phyloP scores from a whole-genome alignment of 768 basidiomycete species.

The Pisolithus sp. region DNA sequence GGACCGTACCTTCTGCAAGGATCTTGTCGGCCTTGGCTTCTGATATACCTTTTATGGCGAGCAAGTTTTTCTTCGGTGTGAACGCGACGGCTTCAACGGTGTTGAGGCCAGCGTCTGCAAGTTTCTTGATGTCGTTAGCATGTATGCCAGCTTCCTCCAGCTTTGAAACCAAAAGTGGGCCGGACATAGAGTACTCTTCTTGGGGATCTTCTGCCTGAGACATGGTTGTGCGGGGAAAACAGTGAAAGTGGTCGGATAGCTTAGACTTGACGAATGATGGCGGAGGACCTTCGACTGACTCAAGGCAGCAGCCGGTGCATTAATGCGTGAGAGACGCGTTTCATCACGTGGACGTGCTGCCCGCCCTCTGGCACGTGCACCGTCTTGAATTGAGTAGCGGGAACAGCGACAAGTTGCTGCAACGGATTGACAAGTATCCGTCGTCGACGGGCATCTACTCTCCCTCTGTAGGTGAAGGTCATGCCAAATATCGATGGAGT shows the following conservation, averaged over 20 bases:
- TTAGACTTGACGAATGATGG: background rate
- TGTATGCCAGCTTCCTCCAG: conserved; percentile 85
- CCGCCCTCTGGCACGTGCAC: conserved; percentile 1
- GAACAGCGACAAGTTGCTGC: background rate
- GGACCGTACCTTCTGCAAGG: conserved; percentile 68
- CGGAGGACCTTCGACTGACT: background rate
- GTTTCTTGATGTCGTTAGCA: conserved; percentile 90
- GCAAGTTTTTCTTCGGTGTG: conserved; percentile 88
- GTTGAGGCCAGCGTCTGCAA: conserved; percentile 83
- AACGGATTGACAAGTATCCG: background rate
- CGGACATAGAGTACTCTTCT: conserved; percentile 53
- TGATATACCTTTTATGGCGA: conserved; percentile 92
- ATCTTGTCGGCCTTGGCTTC: conserved; percentile 98
- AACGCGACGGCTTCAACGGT: conserved; percentile 96
- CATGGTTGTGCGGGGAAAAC: conserved; percentile 11
- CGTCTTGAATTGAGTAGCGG: background rate
- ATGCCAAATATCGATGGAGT: no score
- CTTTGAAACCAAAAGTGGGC: conserved; percentile 81
- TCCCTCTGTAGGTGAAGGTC: no score
- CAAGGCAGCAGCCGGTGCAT: background rate
- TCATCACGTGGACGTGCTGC: conserved; percentile 27
- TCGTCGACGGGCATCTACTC: no score
- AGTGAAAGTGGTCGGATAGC: background rate
- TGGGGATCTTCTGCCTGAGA: conserved; percentile 49
- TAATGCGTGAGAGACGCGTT: conserved; percentile 18